phyloP scores from a whole-genome alignment of 108 stramenopile genomes.

The Pseudonitzschia multiseries region DNA sequence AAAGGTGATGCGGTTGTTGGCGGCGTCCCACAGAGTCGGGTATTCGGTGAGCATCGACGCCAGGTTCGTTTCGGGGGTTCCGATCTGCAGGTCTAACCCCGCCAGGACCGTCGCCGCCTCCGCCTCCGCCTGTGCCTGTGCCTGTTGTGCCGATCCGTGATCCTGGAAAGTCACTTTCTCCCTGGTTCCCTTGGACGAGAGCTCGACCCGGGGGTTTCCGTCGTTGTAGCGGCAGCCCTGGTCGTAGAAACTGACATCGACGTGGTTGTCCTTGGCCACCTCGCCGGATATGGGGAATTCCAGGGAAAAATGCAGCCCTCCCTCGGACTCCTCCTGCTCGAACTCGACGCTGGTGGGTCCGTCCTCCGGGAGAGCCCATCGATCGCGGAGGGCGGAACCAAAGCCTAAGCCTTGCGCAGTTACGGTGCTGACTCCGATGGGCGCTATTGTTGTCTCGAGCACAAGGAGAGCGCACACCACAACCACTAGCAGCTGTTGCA shows the following conservation, averaged over 20 bases:
- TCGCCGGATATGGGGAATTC: slow-evolving; percentile 6
- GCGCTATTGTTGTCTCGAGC: no score
- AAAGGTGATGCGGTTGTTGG: neutral
- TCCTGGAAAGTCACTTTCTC: neutral
- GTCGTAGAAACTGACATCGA: neutral
- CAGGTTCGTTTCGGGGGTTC: neutral
- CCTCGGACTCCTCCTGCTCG: neutral
- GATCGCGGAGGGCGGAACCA: slow-evolving; percentile 1
- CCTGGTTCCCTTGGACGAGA: neutral
- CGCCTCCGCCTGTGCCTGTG: no score
- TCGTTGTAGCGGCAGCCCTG: slow-evolving; percentile 14
- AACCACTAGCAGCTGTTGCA: no score
- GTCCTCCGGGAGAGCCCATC: slow-evolving; percentile 11
- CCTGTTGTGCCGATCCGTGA: no score
- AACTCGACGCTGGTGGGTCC: neutral
- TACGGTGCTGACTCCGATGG: no score
- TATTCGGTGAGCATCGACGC: neutral
- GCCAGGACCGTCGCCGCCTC: neutral
- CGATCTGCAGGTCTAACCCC: neutral
- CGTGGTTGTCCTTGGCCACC: neutral
- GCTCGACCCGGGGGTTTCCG: neutral
- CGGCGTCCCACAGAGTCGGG: slow-evolving; percentile 2
- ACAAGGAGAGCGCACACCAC: no score
- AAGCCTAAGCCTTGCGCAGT: neutral
- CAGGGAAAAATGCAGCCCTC: neutral